Base-by-base conservation (phyloP, 139 green algal species). In the Chloropicon primus region DNA sequence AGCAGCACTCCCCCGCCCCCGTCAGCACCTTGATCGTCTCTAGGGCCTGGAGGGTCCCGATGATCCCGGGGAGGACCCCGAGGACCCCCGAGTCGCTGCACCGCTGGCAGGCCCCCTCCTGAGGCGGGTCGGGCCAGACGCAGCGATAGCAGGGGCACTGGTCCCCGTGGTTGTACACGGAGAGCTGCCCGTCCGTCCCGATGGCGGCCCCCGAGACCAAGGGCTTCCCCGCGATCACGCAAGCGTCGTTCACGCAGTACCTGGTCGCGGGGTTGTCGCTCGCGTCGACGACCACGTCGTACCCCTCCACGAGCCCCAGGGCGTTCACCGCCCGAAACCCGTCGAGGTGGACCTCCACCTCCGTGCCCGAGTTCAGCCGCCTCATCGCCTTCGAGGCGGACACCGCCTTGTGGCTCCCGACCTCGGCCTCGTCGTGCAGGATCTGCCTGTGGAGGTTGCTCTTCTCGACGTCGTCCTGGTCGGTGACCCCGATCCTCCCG, bases 81-180 rank as follows among this genome's bases (percentile, higher is more conserved):
- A 98, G 83, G 76, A 98, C 94, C 0, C 94, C 94, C 1, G 88
- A 89, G 71, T 98, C 94, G 0, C 88, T 86, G 86, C 94, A 98
- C 41, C 91, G 85, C 0, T 80, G 82, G 86, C 94, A 98, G 83
- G 89, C 90, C 23, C 85, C 89, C 1, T 88, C 78, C 0, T 77
- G 71, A 0, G 94, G 94, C 0, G 90, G 79, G 41, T 90, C 86
- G 0, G 94, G 94, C 81, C 96, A 98, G 2, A 98, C 79, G 88
- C 94, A 98, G 75, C 91, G 85, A 83, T 93, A 94, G 82, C 89
- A 95, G 5, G 88, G 89, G 2, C 86, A 86, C 5, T 17, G 10
- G 10, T 75, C 25, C 10, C 72, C 72, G 26, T 75, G 72, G 26
- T 75, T 27, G 26, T 75, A 75, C 72, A 98, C 92, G 0, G 93